Percentiles rank a stretch among this genome's conserved stretches.
phyloP scores from a whole-genome alignment of 2,329 filamentous ascomycete genomes.

The Fusarium sp. region DNA sequence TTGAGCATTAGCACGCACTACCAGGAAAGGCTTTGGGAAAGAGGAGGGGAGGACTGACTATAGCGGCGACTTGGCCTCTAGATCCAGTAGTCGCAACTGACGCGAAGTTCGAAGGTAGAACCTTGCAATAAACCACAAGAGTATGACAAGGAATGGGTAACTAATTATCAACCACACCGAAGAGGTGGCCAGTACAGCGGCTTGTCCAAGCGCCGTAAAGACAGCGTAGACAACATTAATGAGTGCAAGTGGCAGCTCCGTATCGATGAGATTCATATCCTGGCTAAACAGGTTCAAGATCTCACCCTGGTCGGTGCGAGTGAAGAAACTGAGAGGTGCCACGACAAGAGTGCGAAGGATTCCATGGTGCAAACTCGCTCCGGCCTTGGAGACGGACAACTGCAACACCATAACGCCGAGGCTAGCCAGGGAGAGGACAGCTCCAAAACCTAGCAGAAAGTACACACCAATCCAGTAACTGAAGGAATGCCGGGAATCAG shows the following conservation, averaged over 20 bases:
- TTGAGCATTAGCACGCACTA: no score
- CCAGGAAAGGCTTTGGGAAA: no score
- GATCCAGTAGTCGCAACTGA: conserved; percentile 66
- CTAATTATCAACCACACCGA: conserved; percentile 58
- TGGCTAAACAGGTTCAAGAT: conserved; percentile 53
- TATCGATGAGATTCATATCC: conserved; percentile 53
- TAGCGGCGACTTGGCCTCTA: not conserved
- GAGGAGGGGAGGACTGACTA: not conserved
- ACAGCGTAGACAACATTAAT: conserved; percentile 27
- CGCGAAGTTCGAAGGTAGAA: conserved; percentile 69
- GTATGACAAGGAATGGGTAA: conserved; percentile 58
- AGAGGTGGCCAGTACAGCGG: conserved; percentile 47
- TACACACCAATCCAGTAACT: conserved; percentile 25
- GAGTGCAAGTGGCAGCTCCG: conserved; percentile 47
- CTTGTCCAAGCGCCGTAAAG: not conserved
- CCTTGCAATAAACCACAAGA: conserved; percentile 62
- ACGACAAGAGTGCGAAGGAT: conserved; percentile 10
- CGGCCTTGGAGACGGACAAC: conserved; percentile 11
- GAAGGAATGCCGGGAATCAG: not conserved
- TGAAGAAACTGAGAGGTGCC: conserved; percentile 49
- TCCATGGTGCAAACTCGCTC: conserved; percentile 5
- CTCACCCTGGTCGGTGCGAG: conserved; percentile 47
- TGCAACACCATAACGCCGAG: conserved; percentile 4
- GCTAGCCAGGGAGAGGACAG: conserved; percentile 5
- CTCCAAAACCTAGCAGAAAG: conserved; percentile 4